Evolutionary conservation across 345 rosid species (phyloP).

Genomic region (Corymbia maculata): DNA sequence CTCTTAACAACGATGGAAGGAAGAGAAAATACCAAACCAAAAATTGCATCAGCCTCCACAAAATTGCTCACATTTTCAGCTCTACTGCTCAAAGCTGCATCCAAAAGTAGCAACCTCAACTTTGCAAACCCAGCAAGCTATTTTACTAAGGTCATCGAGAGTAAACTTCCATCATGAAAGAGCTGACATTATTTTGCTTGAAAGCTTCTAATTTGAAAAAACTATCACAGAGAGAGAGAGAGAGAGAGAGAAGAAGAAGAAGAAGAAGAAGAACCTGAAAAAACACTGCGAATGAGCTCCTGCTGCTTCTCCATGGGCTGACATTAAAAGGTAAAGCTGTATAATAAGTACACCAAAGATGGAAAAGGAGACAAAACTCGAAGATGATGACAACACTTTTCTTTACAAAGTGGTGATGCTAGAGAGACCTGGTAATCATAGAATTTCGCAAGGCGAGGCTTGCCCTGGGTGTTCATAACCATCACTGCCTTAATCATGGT

Average conservation of each 20-base stretch:
- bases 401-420: neutral
- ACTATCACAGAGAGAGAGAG: neutral
- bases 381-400: neutral
- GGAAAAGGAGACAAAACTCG: neutral
- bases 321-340: neutral
- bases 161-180: neutral
- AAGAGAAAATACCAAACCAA: conserved; percentile 61
- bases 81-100: conserved; percentile 67
- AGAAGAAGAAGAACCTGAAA: conserved; percentile 40
- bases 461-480: conserved; percentile 85
- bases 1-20: neutral
- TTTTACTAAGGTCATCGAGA: neutral
- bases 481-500: conserved; percentile 81
- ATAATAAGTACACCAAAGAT: neutral
- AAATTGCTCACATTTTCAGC: conserved; percentile 88
- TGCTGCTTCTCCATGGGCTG: conserved; percentile 85
- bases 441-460: conserved; percentile 86
- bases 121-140: neutral
- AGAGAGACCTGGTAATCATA: conserved; percentile 56
- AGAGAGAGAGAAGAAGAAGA: neutral
- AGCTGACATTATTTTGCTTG: neutral
- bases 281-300: conserved; percentile 75
- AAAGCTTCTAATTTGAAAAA: neutral
- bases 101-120: neutral
- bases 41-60: conserved; percentile 65